phyloP scores from a whole-genome alignment of 2,329 filamentous ascomycete genomes.

The Epichloe hybrida region DNA sequence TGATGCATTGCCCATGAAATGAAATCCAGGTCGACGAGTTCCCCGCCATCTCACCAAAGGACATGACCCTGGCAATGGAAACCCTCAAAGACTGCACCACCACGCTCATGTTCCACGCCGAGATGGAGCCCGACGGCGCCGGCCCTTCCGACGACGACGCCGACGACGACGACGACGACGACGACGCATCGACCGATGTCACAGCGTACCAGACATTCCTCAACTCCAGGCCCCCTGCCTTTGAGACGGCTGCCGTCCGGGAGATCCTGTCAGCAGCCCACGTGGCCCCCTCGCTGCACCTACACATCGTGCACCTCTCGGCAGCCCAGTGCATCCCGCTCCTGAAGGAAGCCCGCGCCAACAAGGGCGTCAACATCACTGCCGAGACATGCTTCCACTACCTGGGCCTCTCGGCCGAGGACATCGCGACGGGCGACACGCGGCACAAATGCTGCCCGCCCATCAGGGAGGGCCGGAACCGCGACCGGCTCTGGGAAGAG shows the following conservation, averaged over 20 bases:
- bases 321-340: conserved; percentile 80
- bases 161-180: background rate
- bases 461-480: conserved; percentile 69
- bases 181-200: conserved; percentile 31
- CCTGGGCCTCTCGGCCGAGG: conserved; percentile 69
- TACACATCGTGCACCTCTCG: conserved; percentile 90
- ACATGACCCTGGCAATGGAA: conserved; percentile 68
- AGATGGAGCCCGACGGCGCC: conserved; percentile 66
- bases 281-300: conserved; percentile 64
- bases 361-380: conserved; percentile 66
- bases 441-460: conserved; percentile 92
- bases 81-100: conserved; percentile 71
- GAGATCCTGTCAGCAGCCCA: conserved; percentile 73
- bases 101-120: conserved; percentile 96
- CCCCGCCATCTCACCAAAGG: conserved; percentile 68
- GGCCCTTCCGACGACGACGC: background rate
- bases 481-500: conserved; percentile 79
- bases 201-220: conserved; percentile 82
- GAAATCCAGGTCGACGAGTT: conserved; percentile 75
- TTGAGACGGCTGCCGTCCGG: conserved; percentile 83
- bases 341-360: conserved; percentile 55
- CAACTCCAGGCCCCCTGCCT: conserved; percentile 72
- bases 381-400: conserved; percentile 96
- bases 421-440: conserved; percentile 73
- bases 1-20: background rate